Evolutionary conservation across 1,284 basidiomycete genomes (phyloP).

Genomic region (Heimioporus retisporus): DNA sequence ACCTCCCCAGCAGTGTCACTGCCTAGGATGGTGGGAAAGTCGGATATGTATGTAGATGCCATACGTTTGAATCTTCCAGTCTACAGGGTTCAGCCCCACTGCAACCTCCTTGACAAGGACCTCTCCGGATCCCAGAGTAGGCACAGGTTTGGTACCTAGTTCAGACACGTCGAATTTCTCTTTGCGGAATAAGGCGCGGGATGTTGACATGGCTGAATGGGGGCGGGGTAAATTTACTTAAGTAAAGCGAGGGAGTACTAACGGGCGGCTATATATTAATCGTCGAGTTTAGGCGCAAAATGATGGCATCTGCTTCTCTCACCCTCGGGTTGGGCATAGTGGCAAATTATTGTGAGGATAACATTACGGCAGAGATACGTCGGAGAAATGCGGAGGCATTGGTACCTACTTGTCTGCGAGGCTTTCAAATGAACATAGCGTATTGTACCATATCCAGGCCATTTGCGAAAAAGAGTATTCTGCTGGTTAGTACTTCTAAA

Average conservation of each 20-base stretch:
- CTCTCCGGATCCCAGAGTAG: constrained; percentile 32
- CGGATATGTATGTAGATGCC: constrained; percentile 33
- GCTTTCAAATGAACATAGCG: no score
- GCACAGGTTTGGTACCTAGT: constrained; percentile 21
- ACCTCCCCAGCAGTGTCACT: constrained; percentile 60
- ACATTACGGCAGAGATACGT: no score
- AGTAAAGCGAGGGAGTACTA: neutral
- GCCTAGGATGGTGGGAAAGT: constrained; percentile 54
- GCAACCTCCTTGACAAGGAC: constrained; percentile 38
- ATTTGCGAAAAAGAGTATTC: no score
- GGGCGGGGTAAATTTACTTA: neutral
- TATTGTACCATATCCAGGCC: no score
- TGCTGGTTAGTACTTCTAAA: no score
- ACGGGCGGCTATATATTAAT: neutral
- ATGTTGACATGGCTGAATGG: constrained; percentile 22
- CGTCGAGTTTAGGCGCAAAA: no score
- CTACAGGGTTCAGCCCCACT: constrained; percentile 37
- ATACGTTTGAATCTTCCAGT: constrained; percentile 49
- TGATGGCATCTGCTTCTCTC: no score
- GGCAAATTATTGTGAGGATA: no score
- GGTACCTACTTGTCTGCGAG: no score
- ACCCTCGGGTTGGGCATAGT: no score
- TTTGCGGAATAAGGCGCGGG: constrained; percentile 32
- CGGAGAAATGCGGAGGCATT: no score
- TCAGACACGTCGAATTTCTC: constrained; percentile 34